Base-by-base conservation (phyloP, 2,329 filamentous ascomycete species). In the Tolypocladium capitatum region DNA sequence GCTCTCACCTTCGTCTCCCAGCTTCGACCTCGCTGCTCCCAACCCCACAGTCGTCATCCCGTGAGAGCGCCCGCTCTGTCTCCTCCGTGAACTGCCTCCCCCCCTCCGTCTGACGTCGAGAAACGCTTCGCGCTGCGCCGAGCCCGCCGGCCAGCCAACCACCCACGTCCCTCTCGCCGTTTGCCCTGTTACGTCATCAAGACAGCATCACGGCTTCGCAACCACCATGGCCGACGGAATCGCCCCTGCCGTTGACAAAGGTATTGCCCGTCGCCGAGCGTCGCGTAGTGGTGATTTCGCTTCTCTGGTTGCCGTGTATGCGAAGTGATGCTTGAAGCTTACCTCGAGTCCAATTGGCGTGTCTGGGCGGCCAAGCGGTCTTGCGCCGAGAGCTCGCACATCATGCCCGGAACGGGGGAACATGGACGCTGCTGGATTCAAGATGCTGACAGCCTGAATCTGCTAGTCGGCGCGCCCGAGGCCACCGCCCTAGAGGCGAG, bases 161-260 rank as follows among this genome's bases (percentile, higher is more conserved):
- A 18, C 27, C 27, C 43, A 24, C n/a, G 33, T 40, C 32, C 28
- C 46, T 34, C 21, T 30, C 33, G 8, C 28, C 13, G 16, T 45
- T 31, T 18, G 40, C 40, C 44, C 31, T 46, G 45, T 52, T 52
- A 54, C 53, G 53, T 53, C 53, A 54, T 54, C 49, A 42, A 30
- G 34, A 40, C 45, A 11, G 44, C 46, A 30, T 18, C 31, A 14
- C 24, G 13, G 62, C 61, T 57, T 62, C 58, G 60, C 59, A 60
- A 52, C 43, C 50, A 51, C 46, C 56, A 65, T 65, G 63, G 56
- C 63, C 49, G 60, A 65, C 60, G 58, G 56, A 53, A 59, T 59
- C 51, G 56, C 60, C 47, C 58, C 59, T 53, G 61, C 62, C 52
- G 56, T 64, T 56, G 61, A 61, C 56, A 64, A 62, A 65, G 63